Percentiles rank a stretch among this genome's conserved stretches.
phyloP scores from a whole-genome alignment of 345 rosid genomes.

The Citrus mangshanensis region DNA sequence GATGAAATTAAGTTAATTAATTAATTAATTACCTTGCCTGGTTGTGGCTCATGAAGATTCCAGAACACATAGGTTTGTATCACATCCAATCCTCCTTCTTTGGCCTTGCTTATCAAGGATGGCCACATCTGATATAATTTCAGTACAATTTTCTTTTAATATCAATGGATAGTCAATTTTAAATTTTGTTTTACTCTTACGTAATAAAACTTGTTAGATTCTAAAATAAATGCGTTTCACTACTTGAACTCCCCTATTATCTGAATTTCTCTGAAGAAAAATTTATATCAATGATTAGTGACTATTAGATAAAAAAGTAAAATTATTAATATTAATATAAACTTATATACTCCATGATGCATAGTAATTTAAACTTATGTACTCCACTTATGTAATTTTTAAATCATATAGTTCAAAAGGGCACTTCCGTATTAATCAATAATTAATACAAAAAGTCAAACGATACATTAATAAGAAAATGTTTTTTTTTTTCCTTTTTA shows the following conservation, averaged over 20 bases:
- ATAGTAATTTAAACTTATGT: background rate
- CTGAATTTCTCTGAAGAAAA: too few relatives aligned
- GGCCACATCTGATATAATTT: slow-evolving; percentile 67
- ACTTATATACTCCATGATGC: too few relatives aligned
- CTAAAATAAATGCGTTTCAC: too few relatives aligned
- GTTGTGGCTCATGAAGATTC: slow-evolving; percentile 55
- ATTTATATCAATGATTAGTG: too few relatives aligned
- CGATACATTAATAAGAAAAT: background rate
- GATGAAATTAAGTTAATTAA: background rate
- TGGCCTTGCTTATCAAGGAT: slow-evolving; percentile 63
- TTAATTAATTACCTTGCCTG: slow-evolving; percentile 29
- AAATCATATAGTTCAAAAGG: background rate
- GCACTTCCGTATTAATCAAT: background rate
- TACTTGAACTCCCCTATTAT: too few relatives aligned
- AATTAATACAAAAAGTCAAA: background rate
- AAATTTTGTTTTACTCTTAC: too few relatives aligned
- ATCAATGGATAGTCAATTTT: background rate
- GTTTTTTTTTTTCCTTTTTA: background rate
- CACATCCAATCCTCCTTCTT: slow-evolving; percentile 81
- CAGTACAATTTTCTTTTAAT: background rate
- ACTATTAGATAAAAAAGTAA: too few relatives aligned
- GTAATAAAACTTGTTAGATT: too few relatives aligned
- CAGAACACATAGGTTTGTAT: slow-evolving; percentile 86
- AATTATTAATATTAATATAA: too few relatives aligned
- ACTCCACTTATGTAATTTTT: background rate